phyloP scores from a whole-genome alignment of 371 early-diverging fungal genomes.

The Mucor irregularis region DNA sequence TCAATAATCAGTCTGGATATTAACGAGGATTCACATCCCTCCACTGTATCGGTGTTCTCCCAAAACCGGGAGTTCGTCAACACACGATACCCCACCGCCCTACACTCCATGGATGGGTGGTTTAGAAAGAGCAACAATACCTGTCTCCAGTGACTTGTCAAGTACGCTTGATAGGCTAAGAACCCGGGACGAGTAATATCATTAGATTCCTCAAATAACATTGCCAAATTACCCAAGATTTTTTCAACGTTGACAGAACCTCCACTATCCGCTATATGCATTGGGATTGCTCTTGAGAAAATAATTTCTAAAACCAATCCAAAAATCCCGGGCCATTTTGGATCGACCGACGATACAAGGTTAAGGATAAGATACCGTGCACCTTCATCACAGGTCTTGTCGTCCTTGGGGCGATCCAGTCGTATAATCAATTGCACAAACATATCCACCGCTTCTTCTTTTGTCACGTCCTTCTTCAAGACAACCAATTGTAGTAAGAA shows the following conservation, averaged over 20 bases:
- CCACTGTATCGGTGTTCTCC: constrained; percentile 12
- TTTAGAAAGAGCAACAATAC: constrained; percentile 43
- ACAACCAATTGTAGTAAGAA: constrained; percentile 35
- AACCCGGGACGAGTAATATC: constrained; percentile 16
- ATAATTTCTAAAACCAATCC: constrained; percentile 31
- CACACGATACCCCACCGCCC: constrained; percentile 41
- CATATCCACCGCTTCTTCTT: constrained; percentile 25
- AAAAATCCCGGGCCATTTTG: constrained; percentile 44
- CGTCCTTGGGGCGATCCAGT: constrained; percentile 10
- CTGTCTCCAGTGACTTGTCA: constrained; percentile 39
- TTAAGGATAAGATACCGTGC: constrained; percentile 32
- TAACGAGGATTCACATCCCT: constrained; percentile 9
- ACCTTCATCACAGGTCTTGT: constrained; percentile 12
- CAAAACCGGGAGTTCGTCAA: constrained; percentile 37
- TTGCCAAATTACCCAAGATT: constrained; percentile 37
- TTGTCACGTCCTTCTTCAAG: constrained; percentile 14
- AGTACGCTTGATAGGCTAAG: constrained; percentile 32
- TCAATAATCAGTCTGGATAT: constrained; percentile 31
- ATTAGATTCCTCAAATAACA: constrained; percentile 30
- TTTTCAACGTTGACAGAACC: constrained; percentile 40
- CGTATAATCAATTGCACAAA: constrained; percentile 36
- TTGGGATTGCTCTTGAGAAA: constrained; percentile 44
- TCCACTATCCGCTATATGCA: constrained; percentile 41
- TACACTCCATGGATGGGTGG: constrained; percentile 46
- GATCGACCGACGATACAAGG: constrained; percentile 33